Percentiles rank a stretch among this genome's conserved stretches.
phyloP scores from a whole-genome alignment of 164 flowering plant species.

The Houttuynia cordata region DNA sequence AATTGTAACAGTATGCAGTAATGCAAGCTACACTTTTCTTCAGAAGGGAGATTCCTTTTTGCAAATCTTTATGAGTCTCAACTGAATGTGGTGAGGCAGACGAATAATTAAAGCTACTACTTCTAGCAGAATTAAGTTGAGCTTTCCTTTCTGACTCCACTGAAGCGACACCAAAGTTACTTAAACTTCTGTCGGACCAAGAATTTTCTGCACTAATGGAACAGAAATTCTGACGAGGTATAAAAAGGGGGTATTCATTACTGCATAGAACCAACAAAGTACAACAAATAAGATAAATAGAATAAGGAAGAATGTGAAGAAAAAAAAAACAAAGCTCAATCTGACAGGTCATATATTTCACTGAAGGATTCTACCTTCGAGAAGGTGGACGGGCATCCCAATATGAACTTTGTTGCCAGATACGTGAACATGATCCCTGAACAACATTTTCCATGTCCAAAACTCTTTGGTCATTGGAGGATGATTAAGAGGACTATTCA shows the following conservation, averaged over 20 bases:
- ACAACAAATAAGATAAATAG: background rate
- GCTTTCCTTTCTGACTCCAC: slow-evolving; percentile 76
- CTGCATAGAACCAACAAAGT: slow-evolving; percentile 33
- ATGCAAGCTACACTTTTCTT: slow-evolving; percentile 96
- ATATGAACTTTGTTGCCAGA: slow-evolving; percentile 97
- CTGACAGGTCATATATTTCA: background rate
- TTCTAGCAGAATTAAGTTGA: slow-evolving; percentile 47
- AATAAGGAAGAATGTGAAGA: background rate
- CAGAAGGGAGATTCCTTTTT: slow-evolving; percentile 90
- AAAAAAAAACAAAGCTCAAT: background rate
- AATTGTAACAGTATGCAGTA: slow-evolving; percentile 76
- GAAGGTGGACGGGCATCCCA: slow-evolving; percentile 95
- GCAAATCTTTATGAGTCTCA: slow-evolving; percentile 81
- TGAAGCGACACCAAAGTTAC: slow-evolving; percentile 83
- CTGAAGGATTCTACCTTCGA: slow-evolving; percentile 46
- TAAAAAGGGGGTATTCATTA: slow-evolving; percentile 92
- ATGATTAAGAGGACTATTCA: no score
- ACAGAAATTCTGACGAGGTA: slow-evolving; percentile 81
- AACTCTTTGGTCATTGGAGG: no score
- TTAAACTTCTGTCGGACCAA: slow-evolving; percentile 87
- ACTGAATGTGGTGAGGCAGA: slow-evolving; percentile 80
- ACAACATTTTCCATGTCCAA: background rate
- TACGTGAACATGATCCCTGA: slow-evolving; percentile 95
- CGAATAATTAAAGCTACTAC: slow-evolving; percentile 61
- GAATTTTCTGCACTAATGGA: slow-evolving; percentile 66